Evolutionary conservation across 805 yeast species (phyloP).

Genomic region (Myxozyma udenii): DNA sequence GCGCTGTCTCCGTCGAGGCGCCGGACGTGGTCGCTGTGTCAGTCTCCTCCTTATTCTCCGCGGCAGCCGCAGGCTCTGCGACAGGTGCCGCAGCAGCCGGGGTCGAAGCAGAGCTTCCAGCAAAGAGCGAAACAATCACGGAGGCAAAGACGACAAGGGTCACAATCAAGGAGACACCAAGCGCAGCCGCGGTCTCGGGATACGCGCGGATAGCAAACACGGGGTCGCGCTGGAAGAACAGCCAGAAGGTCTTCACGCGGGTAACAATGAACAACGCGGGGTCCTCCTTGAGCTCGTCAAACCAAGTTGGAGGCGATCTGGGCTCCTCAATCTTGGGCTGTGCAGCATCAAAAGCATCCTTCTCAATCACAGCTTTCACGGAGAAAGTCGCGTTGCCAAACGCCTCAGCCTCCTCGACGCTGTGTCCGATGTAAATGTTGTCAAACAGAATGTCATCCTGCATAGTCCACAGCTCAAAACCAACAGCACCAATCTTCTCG

Average conservation of each 20-base stretch:
- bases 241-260: conserved; percentile 35
- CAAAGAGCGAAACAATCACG: conserved; percentile 28
- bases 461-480: conserved; percentile 90
- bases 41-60: conserved; percentile 5
- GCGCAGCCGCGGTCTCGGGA: conserved; percentile 40
- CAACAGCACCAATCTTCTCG: conserved; percentile 72
- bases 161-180: conserved; percentile 32
- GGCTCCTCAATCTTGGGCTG: conserved; percentile 15
- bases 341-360: conserved; percentile 25
- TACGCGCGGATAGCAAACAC: conserved; percentile 36
- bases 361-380: conserved; percentile 40
- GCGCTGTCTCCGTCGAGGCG: conserved; percentile 10
- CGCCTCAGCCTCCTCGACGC: conserved; percentile 75
- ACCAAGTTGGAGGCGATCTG: conserved; percentile 11
- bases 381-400: conserved; percentile 75
- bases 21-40: conserved; percentile 9
- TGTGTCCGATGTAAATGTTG: conserved; percentile 81
- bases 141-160: conserved; percentile 34
- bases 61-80: conserved; percentile 2
- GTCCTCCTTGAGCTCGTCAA: conserved; percentile 36
- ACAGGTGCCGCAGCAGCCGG: conserved; percentile 1
- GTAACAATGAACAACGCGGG: conserved; percentile 38
- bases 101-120: conserved; percentile 2
- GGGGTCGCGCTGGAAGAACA: conserved; percentile 36
- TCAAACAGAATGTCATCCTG: conserved; percentile 70